Evolutionary conservation across 305 asterid genomes (phyloP), one percentile per base, ranked within the genome.

Genomic region (Andrographis paniculata): DNA sequence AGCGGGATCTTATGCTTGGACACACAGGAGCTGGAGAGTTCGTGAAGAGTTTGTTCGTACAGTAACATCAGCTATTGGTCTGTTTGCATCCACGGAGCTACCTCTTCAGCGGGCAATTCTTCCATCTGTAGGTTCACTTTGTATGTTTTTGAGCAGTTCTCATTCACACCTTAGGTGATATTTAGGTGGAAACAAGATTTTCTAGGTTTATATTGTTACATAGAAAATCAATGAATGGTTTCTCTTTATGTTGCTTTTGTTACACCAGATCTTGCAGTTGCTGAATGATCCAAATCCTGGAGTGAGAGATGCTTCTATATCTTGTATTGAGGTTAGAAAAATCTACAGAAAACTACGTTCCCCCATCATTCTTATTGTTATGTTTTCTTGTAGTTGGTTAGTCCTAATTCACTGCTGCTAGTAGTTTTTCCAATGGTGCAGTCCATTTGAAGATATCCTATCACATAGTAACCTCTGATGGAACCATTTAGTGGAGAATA

Each of bases 91-190:
- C 44, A 92, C 95, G 0, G 99, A 92, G 72, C 77, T 92, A 40
- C 99, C 99, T 55, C 99, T 91, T 69, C 99, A 87, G 60, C 93
- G 96, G 19, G 89, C 91, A 60, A 87, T 91, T 79, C 93, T 91
- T 67, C 96, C 99, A 46, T 80, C 91, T 44, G 99, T 91, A 91
- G 64, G 95, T 65, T 49, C 52, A 44, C 39, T 45, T 62, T 42
- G 44, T 53, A 13, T n/a, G 8, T 14, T 2, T 30, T 48, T 48
- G 50, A 51, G 45, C 20, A 13, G 50, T 24, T 9, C 50, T 35
- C 22, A 55, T 56, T 24, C 23, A 20, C 28, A 35, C 51, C 37
- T 43, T 63, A 23, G 30, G 23, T 53, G 27, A 14, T 17, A 30
- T 52, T 48, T 44, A 51, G 45, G 30, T 48, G 55, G 48, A 52